Evolutionary conservation across 345 rosid genomes (phyloP).

Genomic region (Ceriops zippeliana): DNA sequence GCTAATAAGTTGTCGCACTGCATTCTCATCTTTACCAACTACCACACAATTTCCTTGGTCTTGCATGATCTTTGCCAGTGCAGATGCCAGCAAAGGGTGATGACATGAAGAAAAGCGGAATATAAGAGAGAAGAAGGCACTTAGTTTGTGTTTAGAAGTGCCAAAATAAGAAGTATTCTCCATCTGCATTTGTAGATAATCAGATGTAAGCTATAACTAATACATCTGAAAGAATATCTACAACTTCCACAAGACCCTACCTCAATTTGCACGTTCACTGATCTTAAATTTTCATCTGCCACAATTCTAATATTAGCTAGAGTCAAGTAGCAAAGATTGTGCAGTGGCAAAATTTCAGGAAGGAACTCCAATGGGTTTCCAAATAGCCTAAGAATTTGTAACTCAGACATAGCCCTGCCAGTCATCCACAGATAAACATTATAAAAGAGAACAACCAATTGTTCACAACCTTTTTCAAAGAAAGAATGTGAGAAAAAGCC

Average conservation of each 20-base stretch:
- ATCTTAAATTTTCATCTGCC: conserved; percentile 89
- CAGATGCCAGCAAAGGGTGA: conserved; percentile 95
- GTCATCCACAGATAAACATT: conserved; percentile 39
- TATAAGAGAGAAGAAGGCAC: conserved; percentile 97
- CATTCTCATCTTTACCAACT: conserved; percentile 98
- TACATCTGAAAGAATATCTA: neutral
- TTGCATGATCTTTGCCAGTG: conserved; percentile 94
- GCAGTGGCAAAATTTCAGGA: conserved; percentile 90
- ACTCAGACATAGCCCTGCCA: conserved; percentile 87
- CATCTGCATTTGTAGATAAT: conserved; percentile 49
- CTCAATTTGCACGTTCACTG: conserved; percentile 87
- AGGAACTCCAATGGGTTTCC: conserved; percentile 98
- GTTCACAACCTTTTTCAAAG: conserved; percentile 17
- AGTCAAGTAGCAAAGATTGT: conserved; percentile 86
- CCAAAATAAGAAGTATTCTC: conserved; percentile 94
- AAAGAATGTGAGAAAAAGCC: conserved; percentile 12
- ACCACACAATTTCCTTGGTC: conserved; percentile 83
- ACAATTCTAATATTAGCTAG: conserved; percentile 88
- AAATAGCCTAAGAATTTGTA: conserved; percentile 79
- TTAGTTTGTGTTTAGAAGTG: conserved; percentile 87
- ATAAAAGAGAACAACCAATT: conserved; percentile 26
- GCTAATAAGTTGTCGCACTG: conserved; percentile 95
- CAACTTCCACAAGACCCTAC: conserved; percentile 29
- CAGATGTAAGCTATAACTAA: neutral
- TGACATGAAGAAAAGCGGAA: conserved; percentile 98